Conservation (phyloP, 2,329 filamentous ascomycete species). For the Ilyonectria robusta region DNA sequence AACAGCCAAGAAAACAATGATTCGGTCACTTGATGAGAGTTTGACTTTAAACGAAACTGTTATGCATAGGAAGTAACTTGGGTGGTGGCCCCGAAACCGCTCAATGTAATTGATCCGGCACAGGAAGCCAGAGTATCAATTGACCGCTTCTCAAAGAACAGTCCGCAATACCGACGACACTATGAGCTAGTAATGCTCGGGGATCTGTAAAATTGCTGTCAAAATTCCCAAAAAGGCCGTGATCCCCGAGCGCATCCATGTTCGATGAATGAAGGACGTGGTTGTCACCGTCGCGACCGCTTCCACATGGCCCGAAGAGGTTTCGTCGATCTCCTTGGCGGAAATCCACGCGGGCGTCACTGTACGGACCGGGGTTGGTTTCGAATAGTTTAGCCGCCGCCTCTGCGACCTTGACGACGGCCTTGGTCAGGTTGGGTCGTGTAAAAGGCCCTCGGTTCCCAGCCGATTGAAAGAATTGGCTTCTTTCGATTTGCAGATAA, state of each 20-base stretch:
- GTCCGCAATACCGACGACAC: background rate
- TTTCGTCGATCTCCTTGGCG: background rate
- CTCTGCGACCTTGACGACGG: background rate
- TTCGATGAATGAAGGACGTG: background rate
- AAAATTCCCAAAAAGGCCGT: background rate
- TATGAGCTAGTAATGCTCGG: background rate
- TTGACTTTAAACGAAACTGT: background rate
- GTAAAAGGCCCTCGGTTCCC: background rate
- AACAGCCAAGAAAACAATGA: background rate
- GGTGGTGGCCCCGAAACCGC: background rate
- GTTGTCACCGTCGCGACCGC: background rate
- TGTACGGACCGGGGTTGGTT: background rate
- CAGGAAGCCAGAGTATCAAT: background rate
- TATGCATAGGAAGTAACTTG: background rate
- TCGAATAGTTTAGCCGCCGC: background rate
- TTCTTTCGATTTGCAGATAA: background rate
- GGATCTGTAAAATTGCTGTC: background rate
- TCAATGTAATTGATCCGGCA: background rate
- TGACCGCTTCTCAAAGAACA: background rate
- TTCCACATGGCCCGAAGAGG: background rate
- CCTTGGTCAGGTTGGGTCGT: background rate
- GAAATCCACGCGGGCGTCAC: background rate
- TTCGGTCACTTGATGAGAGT: background rate
- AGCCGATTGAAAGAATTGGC: background rate
- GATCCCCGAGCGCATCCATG: background rate